phyloP scores from a whole-genome alignment of 2,329 filamentous ascomycete species.

The Mycosphaerella sp. region DNA sequence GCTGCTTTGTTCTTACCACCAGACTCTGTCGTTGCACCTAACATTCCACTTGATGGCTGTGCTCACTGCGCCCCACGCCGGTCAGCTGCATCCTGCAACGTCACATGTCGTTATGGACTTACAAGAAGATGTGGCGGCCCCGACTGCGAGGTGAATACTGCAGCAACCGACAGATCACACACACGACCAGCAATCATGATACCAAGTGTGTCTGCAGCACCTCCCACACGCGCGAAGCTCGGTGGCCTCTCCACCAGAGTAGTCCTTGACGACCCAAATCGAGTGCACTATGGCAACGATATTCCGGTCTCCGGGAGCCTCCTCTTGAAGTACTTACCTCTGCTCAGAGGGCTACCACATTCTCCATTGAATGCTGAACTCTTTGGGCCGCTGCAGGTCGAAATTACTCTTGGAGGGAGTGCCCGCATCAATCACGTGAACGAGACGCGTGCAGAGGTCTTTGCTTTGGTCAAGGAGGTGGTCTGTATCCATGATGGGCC shows the following conservation, averaged over 20 bases:
- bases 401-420: constrained; percentile 8
- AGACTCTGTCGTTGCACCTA: too few relatives aligned
- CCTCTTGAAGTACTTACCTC: constrained; percentile 7
- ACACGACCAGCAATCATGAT: background rate
- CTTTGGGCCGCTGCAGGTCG: constrained; percentile 12
- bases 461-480: constrained; percentile 4
- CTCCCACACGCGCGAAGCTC: background rate
- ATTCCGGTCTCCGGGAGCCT: constrained; percentile 13
- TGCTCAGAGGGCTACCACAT: background rate
- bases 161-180: background rate
- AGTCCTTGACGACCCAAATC: constrained; percentile 11
- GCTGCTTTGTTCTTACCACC: too few relatives aligned
- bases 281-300: constrained; percentile 15
- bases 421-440: constrained; percentile 1
- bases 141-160: background rate
- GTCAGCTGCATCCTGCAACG: constrained; percentile 39
- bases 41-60: background rate
- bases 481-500: constrained; percentile 10
- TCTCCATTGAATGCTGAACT: constrained; percentile 7
- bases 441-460: background rate
- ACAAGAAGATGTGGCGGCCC: background rate
- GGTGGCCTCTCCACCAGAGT: constrained; percentile 8
- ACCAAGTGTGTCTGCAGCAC: background rate
- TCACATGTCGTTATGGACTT: constrained; percentile 11
- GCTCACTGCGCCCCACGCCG: background rate